A percentile compares a stretch with the other conserved stretches of the same genome.
These are phyloP conservation scores for Acanthamoeba castellanii DNA, from an alignment of 208 protist genomes.

Conservation along the genomic window DNA sequence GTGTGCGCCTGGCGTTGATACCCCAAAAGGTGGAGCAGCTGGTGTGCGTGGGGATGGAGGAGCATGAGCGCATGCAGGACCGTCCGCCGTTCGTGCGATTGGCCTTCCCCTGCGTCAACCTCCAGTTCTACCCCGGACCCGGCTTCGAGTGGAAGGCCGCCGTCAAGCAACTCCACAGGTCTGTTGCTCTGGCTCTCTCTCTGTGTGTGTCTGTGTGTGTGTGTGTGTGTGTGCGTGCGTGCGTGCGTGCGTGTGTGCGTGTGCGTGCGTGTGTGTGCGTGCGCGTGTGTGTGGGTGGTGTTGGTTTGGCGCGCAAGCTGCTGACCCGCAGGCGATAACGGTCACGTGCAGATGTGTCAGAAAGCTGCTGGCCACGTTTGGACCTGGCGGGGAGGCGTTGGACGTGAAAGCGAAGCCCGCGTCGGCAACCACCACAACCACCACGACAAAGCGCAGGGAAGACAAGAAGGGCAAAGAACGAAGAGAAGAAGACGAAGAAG, in stretches of 20 bases:
- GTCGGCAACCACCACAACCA: background rate
- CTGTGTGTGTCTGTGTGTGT: no score
- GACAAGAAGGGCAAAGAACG: background rate
- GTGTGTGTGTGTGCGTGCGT: background rate
- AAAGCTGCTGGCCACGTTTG: background rate
- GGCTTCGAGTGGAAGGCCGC: slow-evolving; percentile 7
- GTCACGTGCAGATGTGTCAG: background rate
- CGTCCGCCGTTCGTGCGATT: slow-evolving; percentile 8
- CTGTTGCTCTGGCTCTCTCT: background rate
- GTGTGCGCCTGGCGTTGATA: background rate
- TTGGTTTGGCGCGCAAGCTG: background rate
- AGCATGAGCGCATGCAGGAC: background rate
- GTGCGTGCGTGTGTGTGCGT: background rate
- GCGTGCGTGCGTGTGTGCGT: background rate
- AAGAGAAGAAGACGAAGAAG: background rate
- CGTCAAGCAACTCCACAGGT: slow-evolving; percentile 21
- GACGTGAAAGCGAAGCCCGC: background rate
- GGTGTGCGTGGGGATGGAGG: background rate
- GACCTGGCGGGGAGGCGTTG: background rate
- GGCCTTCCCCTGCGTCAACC: background rate
- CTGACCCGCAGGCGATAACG: background rate
- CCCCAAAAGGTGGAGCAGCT: background rate
- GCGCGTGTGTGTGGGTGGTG: background rate
- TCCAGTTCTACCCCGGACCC: background rate
- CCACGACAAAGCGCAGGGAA: background rate